A percentile compares a stretch with the other conserved stretches of the same genome.
Conservation (phyloP, 1,284 basidiomycete genomes). For the Cystobasidiaceae sp. region DNA sequence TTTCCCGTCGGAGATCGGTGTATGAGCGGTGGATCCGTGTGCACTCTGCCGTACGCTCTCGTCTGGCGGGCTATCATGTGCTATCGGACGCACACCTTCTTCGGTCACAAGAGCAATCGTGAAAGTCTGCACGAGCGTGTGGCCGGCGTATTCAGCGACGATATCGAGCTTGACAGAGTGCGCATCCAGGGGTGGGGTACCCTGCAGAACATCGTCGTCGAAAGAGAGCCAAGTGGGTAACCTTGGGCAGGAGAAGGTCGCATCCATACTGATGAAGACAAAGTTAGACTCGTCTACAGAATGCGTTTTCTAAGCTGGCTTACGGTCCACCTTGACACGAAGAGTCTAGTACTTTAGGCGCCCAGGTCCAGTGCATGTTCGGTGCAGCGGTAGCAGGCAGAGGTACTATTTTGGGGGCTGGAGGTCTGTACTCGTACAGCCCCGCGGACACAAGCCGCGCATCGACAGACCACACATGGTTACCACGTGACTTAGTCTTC, state of each 20-base stretch:
- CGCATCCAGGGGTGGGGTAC: conserved; percentile 21
- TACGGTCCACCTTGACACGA: conserved; percentile 53
- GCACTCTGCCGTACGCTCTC: background rate
- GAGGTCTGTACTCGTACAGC: conserved; percentile 86
- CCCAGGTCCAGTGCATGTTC: conserved; percentile 83
- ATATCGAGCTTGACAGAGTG: conserved; percentile 20
- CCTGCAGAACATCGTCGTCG: conserved; percentile 36
- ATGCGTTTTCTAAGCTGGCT: background rate
- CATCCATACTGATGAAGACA: conserved; percentile 43
- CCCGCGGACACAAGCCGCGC: conserved; percentile 74
- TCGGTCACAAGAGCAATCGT: conserved; percentile 23
- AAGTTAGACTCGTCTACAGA: background rate
- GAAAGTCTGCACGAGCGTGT: conserved; percentile 24
- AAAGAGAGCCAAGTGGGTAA: conserved; percentile 48
- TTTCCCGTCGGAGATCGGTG: background rate
- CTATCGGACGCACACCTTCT: conserved; percentile 19
- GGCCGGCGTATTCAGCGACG: conserved; percentile 11
- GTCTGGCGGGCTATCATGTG: background rate
- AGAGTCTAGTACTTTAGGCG: conserved; percentile 94
- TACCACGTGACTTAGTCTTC: conserved; percentile 97
- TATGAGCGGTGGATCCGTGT: background rate
- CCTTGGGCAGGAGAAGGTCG: conserved; percentile 46
- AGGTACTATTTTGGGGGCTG: conserved; percentile 75
- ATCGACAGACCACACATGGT: conserved; percentile 99
- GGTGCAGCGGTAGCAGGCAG: conserved; percentile 71